Evolutionary conservation across 2,329 filamentous ascomycete genomes (phyloP).

Genomic region (Metarhizium humberi): DNA sequence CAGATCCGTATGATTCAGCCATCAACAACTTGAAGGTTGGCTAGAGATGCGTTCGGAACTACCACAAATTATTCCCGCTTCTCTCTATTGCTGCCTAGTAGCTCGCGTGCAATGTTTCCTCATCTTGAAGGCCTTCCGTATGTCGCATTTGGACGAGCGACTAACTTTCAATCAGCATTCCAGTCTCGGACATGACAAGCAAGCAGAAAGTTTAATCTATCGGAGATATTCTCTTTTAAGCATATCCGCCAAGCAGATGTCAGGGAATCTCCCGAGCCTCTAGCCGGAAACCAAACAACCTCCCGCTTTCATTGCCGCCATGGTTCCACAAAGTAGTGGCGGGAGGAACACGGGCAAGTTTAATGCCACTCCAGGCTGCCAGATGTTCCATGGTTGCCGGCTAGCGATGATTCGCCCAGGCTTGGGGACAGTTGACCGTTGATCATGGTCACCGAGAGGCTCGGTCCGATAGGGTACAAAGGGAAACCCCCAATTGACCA

Average conservation of each 20-base stretch:
- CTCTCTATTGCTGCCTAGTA: background rate
- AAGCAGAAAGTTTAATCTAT: background rate
- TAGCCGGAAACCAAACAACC: background rate
- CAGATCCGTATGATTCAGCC: background rate
- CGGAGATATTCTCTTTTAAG: background rate
- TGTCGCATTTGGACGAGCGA: background rate
- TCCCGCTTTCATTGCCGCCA: background rate
- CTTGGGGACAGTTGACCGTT: background rate
- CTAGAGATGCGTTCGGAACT: background rate
- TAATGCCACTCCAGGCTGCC: background rate
- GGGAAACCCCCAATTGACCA: background rate
- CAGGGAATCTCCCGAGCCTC: background rate
- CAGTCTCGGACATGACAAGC: background rate
- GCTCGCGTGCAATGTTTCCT: background rate
- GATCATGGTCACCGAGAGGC: background rate
- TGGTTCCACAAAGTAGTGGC: background rate
- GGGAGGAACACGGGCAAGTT: background rate
- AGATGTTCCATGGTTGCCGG: background rate
- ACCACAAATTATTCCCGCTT: background rate
- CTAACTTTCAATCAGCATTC: background rate
- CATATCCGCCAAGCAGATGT: background rate
- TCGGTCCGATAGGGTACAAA: background rate
- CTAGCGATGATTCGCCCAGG: background rate
- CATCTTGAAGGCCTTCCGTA: background rate
- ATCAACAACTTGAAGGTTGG: background rate